phyloP scores from a whole-genome alignment of 1,139 yeast genomes.

The Yamadazyma diospyri region DNA sequence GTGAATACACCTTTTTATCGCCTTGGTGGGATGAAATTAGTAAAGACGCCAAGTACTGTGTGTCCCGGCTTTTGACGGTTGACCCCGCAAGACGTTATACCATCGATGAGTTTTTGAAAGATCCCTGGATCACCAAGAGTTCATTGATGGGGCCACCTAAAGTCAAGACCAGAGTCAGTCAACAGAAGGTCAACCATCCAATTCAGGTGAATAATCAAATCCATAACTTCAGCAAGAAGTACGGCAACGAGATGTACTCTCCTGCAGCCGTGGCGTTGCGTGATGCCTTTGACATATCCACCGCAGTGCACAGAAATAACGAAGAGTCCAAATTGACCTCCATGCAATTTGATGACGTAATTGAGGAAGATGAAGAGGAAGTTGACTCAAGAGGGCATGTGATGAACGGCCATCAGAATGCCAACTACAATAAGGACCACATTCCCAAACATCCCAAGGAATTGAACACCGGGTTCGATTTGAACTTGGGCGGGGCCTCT shows the following conservation, averaged over 20 bases:
- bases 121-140: constrained; percentile 70
- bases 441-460: constrained; percentile 13
- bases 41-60: constrained; percentile 59
- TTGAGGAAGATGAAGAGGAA: constrained; percentile 38
- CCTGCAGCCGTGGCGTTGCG: constrained; percentile 92
- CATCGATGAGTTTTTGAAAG: constrained; percentile 71
- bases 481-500: constrained; percentile 76
- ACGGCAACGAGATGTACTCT: constrained; percentile 46
- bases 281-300: constrained; percentile 92
- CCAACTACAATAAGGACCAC: constrained; percentile 5
- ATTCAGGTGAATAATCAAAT: constrained; percentile 21
- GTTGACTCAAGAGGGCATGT: constrained; percentile 16
- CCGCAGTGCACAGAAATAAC: constrained; percentile 91
- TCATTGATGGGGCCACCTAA: constrained; percentile 11
- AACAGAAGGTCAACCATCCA: constrained; percentile 19
- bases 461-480: constrained; percentile 49
- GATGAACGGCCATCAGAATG: constrained; percentile 18
- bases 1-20: constrained; percentile 52
- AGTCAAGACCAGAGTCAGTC: neutral
- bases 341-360: constrained; percentile 22
- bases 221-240: constrained; percentile 12
- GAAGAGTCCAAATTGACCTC: constrained; percentile 66
- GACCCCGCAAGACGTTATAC: constrained; percentile 77
- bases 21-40: constrained; percentile 69
- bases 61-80: constrained; percentile 71